Evolutionary conservation across 345 rosid species (phyloP), one percentile per base, ranked within the genome.

Genomic region (Sonneratia alba): DNA sequence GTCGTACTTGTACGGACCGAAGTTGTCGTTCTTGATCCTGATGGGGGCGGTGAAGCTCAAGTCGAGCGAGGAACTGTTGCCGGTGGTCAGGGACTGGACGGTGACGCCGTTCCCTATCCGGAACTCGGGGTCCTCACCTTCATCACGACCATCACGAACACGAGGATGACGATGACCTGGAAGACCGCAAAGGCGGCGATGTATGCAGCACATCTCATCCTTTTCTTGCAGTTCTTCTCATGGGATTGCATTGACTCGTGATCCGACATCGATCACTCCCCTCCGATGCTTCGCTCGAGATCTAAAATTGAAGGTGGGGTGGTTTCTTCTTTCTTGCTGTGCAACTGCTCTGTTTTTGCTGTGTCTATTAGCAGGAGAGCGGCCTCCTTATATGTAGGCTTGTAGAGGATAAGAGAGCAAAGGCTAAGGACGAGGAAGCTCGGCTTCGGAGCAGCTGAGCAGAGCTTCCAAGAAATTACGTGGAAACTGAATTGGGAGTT

Each of bases 1-100:
- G 14, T 66, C 71, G 71, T 64, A 76, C 45, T 76, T 71, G 70
- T 71, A 76, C 32, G 70, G 78, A 32, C 78, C 78, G 71, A 76
- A 76, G 53, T 76, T 76, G 55, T 40, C 14, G 67, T 76, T 76
- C 78, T 76, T 76, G 36, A 76, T 42, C 64, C 71, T 53, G 68
- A 76, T 40, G 10, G 71, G 71, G 24, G 74, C 78, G 34, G 56
- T 6, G 59, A 76, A 69, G 13, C 2, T 15, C 78, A 51, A 7
- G 8, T 19, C 2, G 63, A 66, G 48, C 6, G 75, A 69, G 15
- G 53, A 7, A 1, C 42, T 24, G 13, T 3, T 21, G 53, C 5
- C 2, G 21, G 66, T 55, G 21, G 36, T 36, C 32, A 71, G 55
- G 71, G 43, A 38, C 47, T 21, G 21, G 67, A 70, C 36, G 16